phyloP scores from a whole-genome alignment of 2,329 filamentous ascomycete genomes.

The Fusarium verrucosum region DNA sequence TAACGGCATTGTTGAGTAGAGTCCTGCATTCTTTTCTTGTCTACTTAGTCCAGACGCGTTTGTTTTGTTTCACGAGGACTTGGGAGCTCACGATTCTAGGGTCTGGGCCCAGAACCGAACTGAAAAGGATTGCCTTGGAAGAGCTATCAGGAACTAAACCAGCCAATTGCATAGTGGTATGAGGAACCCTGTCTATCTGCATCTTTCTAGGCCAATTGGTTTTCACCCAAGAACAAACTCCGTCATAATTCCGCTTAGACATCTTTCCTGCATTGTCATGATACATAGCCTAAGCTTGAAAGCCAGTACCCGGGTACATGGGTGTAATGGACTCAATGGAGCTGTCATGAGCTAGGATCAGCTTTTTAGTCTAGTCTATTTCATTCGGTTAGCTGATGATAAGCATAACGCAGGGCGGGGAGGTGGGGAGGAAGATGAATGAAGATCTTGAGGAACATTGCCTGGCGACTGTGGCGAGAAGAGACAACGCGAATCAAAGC shows the following conservation, averaged over 20 bases:
- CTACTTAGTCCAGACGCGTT: not conserved
- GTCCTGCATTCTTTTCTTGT: not conserved
- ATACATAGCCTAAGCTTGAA: not conserved
- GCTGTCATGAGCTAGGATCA: no score
- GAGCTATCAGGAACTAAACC: not conserved
- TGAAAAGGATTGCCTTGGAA: conserved; percentile 4
- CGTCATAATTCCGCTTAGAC: not conserved
- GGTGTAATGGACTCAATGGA: no score
- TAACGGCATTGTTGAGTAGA: not conserved
- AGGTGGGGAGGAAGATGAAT: not conserved
- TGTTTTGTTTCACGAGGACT: not conserved
- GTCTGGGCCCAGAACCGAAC: conserved; percentile 17
- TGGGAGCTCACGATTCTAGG: conserved; percentile 2
- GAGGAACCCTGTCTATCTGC: no score
- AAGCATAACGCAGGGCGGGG: not conserved
- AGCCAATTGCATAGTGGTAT: not conserved
- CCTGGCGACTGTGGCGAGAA: not conserved
- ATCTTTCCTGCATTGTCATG: not conserved
- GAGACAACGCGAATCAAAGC: not conserved
- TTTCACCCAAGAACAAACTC: not conserved
- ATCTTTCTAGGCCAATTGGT: no score
- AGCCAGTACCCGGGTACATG: no score
- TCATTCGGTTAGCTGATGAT: not conserved
- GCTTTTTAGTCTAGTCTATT: no score
- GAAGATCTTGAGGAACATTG: not conserved